A percentile compares a stretch with the other conserved stretches of the same genome.
phyloP scores from a whole-genome alignment of 2,329 filamentous ascomycete species.

The Sporothrix brasiliensis region DNA sequence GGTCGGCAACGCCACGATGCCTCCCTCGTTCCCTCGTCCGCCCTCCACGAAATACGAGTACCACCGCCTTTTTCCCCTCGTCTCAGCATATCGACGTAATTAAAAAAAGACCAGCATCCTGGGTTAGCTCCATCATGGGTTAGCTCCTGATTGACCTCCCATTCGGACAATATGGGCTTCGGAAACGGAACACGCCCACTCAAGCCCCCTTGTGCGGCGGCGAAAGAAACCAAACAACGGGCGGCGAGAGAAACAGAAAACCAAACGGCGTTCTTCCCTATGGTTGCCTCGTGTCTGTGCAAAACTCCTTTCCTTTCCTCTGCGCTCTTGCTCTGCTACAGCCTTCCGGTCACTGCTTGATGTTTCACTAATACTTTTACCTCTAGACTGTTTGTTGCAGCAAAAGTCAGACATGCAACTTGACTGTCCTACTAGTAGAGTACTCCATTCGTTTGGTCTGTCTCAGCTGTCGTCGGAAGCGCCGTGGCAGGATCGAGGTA shows the following conservation, averaged over 20 bases:
- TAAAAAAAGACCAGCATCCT: slow-evolving; percentile 11
- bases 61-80: neutral
- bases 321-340: neutral
- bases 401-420: neutral
- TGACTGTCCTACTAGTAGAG: neutral
- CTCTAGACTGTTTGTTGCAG: slow-evolving; percentile 13
- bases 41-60: slow-evolving; percentile 1
- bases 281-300: neutral
- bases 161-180: slow-evolving; percentile 8
- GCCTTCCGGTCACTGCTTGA: neutral
- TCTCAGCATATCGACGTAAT: slow-evolving; percentile 21
- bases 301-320: neutral
- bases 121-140: slow-evolving; percentile 1
- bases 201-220: neutral
- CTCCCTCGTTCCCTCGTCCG: neutral
- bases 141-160: slow-evolving; percentile 16
- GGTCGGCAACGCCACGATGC: slow-evolving; percentile 1
- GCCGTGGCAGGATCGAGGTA: neutral
- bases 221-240: slow-evolving; percentile 26
- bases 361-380: neutral
- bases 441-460: slow-evolving; percentile 11
- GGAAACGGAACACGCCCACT: neutral
- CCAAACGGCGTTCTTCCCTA: slow-evolving; percentile 4
- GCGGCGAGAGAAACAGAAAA: slow-evolving; percentile 22
- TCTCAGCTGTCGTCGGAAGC: slow-evolving; percentile 5